These are phyloP conservation scores for Lentinula aciculospora DNA, from an alignment of 768 basidiomycete genomes.

Conservation along the genomic window DNA sequence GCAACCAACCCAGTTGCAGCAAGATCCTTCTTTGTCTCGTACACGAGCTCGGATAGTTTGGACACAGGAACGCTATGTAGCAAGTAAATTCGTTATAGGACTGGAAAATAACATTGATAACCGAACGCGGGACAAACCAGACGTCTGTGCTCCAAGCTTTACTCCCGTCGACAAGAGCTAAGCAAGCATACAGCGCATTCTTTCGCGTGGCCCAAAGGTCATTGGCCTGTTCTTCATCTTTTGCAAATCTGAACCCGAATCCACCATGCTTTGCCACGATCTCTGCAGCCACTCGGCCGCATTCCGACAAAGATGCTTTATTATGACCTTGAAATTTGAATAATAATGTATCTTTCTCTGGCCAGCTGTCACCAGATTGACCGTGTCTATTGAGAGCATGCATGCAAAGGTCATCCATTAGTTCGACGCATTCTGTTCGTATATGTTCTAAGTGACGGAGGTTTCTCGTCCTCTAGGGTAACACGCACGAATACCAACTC, in stretches of 20 bases:
- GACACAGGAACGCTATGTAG: constrained; percentile 50
- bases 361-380: constrained; percentile 53
- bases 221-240: constrained; percentile 67
- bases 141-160: constrained; percentile 87
- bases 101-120: background rate
- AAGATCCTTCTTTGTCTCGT: constrained; percentile 71
- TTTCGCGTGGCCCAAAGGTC: constrained; percentile 84
- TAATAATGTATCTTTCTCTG: constrained; percentile 74
- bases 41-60: constrained; percentile 55
- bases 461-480: constrained; percentile 11
- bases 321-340: constrained; percentile 87
- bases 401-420: constrained; percentile 82
- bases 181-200: constrained; percentile 68
- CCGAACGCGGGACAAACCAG: constrained; percentile 44
- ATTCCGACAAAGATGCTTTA: constrained; percentile 49
- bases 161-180: constrained; percentile 56
- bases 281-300: constrained; percentile 44
- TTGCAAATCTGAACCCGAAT: constrained; percentile 64
- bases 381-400: constrained; percentile 66
- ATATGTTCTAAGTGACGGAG: too few species aligned
- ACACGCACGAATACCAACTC: constrained; percentile 54
- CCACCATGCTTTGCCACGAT: constrained; percentile 69
- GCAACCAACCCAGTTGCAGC: constrained; percentile 47
- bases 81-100: background rate
- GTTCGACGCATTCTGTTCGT: constrained; percentile 77